Evolutionary conservation across 202 grass and related monocot genomes (phyloP).

Genomic region (Zoysia matrella): DNA sequence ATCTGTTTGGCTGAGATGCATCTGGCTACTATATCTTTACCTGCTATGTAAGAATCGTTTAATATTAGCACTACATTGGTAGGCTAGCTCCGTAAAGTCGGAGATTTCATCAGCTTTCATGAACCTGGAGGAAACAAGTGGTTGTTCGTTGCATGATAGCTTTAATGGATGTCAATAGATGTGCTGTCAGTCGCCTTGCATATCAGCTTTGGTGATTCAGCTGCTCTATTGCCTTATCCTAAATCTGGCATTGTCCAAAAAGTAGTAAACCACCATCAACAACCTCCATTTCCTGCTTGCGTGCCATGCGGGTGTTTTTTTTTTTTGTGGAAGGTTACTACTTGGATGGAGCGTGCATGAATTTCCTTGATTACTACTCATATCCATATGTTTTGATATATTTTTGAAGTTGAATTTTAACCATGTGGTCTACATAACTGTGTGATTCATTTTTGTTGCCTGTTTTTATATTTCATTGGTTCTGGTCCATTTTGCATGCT

Average conservation of each 20-base stretch:
- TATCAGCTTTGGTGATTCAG: neutral
- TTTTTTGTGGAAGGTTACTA: neutral
- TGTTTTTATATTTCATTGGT: conserved; percentile 1
- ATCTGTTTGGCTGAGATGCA: conserved; percentile 17
- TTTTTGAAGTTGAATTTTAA: conserved; percentile 14
- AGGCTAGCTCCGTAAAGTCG: conserved; percentile 7
- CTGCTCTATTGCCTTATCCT: conserved; percentile 5
- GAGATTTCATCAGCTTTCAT: neutral
- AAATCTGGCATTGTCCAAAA: neutral
- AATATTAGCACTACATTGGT: neutral
- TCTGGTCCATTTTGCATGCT: conserved; percentile 4
- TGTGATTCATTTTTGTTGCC: neutral
- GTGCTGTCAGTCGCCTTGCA: conserved; percentile 11
- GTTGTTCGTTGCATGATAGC: conserved; percentile 18
- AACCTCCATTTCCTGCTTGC: neutral
- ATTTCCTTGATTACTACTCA: too few species aligned
- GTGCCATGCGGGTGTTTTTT: neutral
- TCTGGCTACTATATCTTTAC: neutral
- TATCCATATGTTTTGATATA: neutral
- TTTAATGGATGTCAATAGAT: conserved; percentile 17
- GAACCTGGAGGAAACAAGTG: conserved; percentile 25
- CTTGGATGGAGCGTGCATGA: neutral
- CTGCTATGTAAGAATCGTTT: neutral
- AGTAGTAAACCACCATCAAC: neutral
- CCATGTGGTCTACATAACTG: conserved; percentile 14